Evolutionary conservation across 2,329 filamentous ascomycete genomes (phyloP).

Genomic region (Aspergillus luchuensis): DNA sequence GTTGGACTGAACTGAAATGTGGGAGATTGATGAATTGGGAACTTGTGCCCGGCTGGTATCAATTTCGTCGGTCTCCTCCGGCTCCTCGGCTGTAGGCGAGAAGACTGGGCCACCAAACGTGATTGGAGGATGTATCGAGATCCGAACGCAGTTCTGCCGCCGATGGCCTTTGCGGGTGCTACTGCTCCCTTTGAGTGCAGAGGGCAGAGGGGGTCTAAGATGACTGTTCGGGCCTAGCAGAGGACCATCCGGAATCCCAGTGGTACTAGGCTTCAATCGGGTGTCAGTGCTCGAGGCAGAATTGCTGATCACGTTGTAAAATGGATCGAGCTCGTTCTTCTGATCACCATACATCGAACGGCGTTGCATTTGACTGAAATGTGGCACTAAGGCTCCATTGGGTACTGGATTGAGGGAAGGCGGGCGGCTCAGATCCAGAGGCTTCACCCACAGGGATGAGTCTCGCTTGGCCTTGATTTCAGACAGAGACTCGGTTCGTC

Average conservation of each 20-base stretch:
- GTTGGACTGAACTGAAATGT: conserved; percentile 20
- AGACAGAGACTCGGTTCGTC: conserved; percentile 36
- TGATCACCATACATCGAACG: conserved; percentile 25
- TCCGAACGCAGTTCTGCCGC: conserved; percentile 48
- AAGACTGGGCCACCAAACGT: conserved; percentile 37
- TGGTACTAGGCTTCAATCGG: conserved; percentile 18
- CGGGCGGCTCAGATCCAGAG: conserved; percentile 19
- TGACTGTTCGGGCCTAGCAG: conserved; percentile 27
- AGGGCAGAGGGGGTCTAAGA: conserved; percentile 28
- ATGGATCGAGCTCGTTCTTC: conserved; percentile 30
- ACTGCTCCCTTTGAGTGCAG: conserved; percentile 36
- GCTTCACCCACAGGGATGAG: conserved; percentile 11
- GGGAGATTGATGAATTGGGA: conserved; percentile 21
- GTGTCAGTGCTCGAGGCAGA: conserved; percentile 25
- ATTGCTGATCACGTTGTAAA: conserved; percentile 24
- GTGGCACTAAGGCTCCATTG: conserved; percentile 20
- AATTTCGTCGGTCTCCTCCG: conserved; percentile 36
- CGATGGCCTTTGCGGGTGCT: conserved; percentile 43
- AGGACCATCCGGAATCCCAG: conserved; percentile 23
- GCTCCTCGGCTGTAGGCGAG: conserved; percentile 39
- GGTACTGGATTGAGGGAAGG: conserved; percentile 15
- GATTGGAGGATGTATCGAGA: conserved; percentile 42
- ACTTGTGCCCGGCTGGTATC: conserved; percentile 28
- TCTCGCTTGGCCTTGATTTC: conserved; percentile 25
- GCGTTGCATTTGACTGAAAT: conserved; percentile 31